These are phyloP conservation scores for Glaciozyma antarctica DNA, from an alignment of 768 basidiomycete genomes.

Conservation along the genomic window DNA sequence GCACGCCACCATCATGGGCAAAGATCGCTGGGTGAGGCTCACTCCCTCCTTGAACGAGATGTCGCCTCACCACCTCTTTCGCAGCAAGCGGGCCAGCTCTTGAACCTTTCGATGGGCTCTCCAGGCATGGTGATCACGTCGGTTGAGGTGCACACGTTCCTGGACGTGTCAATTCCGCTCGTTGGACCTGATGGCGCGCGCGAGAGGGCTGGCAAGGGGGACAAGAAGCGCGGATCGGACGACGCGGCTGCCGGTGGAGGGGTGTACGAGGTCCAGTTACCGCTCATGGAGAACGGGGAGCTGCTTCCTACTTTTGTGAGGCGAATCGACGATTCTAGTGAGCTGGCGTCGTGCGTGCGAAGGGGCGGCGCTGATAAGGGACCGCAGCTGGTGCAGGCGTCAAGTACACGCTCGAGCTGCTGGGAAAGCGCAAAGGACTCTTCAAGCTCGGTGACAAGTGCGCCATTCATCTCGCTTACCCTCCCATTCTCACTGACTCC, in stretches of 20 bases:
- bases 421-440: conserved; percentile 7
- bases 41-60: not conserved
- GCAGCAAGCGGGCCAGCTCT: conserved; percentile 12
- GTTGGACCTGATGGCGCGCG: not conserved
- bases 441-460: conserved; percentile 15
- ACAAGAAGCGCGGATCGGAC: not conserved
- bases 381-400: conserved; percentile 4
- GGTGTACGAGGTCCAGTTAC: conserved; percentile 14
- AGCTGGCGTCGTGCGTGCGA: not conserved
- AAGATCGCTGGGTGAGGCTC: conserved; percentile 10
- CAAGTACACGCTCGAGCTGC: conserved; percentile 8
- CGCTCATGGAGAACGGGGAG: not conserved
- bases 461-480: not conserved
- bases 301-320: conserved; percentile 1
- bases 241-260: not conserved
- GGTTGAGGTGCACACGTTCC: conserved; percentile 1
- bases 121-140: conserved; percentile 6
- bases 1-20: conserved; percentile 16
- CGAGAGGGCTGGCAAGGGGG: not conserved
- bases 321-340: not conserved
- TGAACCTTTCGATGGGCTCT: conserved; percentile 1
- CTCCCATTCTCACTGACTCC: not conserved
- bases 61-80: not conserved
- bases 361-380: not conserved
- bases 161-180: conserved; percentile 15